Evolutionary conservation across 2,329 filamentous ascomycete genomes (phyloP).

Genomic region (Plenodomus lindquistii): DNA sequence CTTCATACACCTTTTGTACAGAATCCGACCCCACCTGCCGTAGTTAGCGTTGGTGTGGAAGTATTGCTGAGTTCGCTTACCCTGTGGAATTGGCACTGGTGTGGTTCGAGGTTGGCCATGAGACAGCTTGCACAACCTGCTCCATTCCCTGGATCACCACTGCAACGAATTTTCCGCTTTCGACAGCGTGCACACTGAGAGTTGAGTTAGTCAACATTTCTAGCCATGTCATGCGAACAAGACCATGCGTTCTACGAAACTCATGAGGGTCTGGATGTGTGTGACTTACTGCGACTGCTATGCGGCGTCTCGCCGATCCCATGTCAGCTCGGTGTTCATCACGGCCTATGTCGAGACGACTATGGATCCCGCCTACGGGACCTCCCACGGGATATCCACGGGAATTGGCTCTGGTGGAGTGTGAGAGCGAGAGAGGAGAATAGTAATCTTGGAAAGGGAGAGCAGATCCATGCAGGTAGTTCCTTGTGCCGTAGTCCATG

Average conservation of each 20-base stretch:
- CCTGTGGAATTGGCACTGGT: conserved; percentile 75
- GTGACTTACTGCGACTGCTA: conserved; percentile 48
- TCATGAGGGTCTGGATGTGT: neutral
- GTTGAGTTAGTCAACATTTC: neutral
- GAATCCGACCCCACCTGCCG: conserved; percentile 39
- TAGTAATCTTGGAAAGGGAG: conserved; percentile 20
- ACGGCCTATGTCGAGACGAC: conserved; percentile 7
- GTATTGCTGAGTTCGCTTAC: conserved; percentile 51
- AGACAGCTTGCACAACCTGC: conserved; percentile 82
- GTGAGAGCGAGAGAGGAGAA: conserved; percentile 18
- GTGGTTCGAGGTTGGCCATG: conserved; percentile 65
- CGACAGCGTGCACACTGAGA: conserved; percentile 82
- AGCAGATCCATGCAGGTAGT: conserved; percentile 17
- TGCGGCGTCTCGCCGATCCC: conserved; percentile 53
- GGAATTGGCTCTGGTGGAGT: conserved; percentile 25
- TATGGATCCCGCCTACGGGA: conserved; percentile 20
- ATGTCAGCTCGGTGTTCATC: conserved; percentile 39
- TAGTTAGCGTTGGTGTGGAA: conserved; percentile 9
- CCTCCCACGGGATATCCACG: conserved; percentile 30
- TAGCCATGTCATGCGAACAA: neutral
- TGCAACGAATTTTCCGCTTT: conserved; percentile 93
- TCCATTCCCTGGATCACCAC: conserved; percentile 78
- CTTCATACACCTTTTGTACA: conserved; percentile 28
- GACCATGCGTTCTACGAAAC: neutral
- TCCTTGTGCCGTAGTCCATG: conserved; percentile 20